Percentiles rank a stretch among this genome's conserved stretches.
phyloP scores from a whole-genome alignment of 345 rosid genomes.

The Isatis tinctoria region DNA sequence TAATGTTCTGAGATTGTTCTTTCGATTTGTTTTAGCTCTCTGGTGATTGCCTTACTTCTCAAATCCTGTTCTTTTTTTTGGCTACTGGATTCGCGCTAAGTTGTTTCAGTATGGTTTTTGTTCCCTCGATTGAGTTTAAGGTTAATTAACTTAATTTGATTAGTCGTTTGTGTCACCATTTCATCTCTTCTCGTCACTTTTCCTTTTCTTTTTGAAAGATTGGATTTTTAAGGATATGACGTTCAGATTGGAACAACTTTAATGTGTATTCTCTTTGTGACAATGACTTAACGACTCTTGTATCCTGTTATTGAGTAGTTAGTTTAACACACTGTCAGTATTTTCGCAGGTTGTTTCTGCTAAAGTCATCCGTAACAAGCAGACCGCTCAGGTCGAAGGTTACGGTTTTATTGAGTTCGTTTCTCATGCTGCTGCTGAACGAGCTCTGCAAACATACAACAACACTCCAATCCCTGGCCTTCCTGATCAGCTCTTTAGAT shows the following conservation, averaged over 20 bases:
- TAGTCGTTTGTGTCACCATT: not conserved
- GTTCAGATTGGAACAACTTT: not conserved
- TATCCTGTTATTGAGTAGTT: not conserved
- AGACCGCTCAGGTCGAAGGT: constrained; percentile 66
- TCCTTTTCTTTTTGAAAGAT: not conserved
- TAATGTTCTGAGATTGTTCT: not conserved
- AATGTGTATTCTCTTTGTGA: not conserved
- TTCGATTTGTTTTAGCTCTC: not conserved
- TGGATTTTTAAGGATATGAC: not conserved
- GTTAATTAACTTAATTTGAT: not conserved
- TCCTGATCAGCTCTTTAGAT: constrained; percentile 68
- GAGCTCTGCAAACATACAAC: constrained; percentile 63
- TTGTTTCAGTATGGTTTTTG: not conserved
- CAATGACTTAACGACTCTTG: not conserved
- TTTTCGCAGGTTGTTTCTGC: constrained; percentile 45
- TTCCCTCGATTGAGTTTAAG: not conserved
- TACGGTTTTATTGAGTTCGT: constrained; percentile 80
- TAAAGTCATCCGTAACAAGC: constrained; percentile 85
- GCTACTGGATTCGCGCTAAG: not conserved
- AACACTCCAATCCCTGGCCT: constrained; percentile 67
- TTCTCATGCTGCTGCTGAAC: constrained; percentile 72
- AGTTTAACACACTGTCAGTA: not conserved
- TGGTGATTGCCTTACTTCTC: not conserved
- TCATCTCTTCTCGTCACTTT: not conserved
- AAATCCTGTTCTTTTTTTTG: not conserved